Conservation (phyloP, 2,329 filamentous ascomycete genomes). For the Orbilia brochopaga region DNA sequence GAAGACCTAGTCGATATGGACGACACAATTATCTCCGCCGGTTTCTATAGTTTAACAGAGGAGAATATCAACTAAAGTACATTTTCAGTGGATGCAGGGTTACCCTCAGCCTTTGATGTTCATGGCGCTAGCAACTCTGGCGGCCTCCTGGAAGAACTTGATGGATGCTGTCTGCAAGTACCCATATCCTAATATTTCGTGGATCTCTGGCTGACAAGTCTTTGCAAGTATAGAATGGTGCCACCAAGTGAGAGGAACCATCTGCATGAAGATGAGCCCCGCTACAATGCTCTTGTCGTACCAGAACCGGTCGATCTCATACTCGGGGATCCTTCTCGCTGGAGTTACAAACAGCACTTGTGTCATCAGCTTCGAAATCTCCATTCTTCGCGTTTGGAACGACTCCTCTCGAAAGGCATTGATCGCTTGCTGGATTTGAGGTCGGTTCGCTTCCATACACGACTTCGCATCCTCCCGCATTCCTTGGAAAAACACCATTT, state of each 20-base stretch:
- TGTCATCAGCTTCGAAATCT: constrained; percentile 14
- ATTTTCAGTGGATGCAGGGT: neutral
- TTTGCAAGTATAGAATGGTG: constrained; percentile 27
- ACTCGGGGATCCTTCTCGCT: constrained; percentile 27
- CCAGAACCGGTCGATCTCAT: constrained; percentile 16
- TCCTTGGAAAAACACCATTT: neutral
- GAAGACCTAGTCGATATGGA: no score
- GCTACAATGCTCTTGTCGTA: constrained; percentile 32
- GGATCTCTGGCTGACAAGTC: constrained; percentile 15
- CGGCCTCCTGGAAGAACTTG: constrained; percentile 17
- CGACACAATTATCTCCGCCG: no score
- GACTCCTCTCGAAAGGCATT: constrained; percentile 5
- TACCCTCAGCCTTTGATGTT: constrained; percentile 15
- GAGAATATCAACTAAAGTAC: neutral
- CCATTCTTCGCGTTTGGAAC: constrained; percentile 35
- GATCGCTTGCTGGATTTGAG: neutral
- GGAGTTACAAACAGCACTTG: constrained; percentile 30
- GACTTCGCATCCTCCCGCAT: neutral
- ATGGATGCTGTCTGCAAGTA: constrained; percentile 12
- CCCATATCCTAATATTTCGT: constrained; percentile 9
- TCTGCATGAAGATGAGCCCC: constrained; percentile 32
- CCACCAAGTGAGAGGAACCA: constrained; percentile 38
- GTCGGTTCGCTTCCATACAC: neutral
- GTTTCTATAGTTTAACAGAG: no score
- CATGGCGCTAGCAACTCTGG: constrained; percentile 12